Evolutionary conservation across 2,329 filamentous ascomycete species (phyloP), one percentile per base, ranked within the genome.

Genomic region (Sphaerulina musiva): DNA sequence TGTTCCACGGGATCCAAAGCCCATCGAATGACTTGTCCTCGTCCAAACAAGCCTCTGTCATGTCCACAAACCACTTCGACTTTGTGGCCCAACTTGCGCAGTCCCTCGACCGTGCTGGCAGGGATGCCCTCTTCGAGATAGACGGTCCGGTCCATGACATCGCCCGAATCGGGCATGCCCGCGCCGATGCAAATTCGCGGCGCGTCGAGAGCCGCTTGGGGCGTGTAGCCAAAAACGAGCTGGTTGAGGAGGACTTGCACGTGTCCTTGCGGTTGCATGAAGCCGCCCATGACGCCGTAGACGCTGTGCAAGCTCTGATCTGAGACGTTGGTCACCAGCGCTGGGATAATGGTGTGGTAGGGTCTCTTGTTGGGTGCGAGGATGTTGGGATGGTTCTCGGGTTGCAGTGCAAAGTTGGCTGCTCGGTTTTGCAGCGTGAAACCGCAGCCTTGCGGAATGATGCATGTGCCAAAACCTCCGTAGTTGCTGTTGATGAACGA

Each of bases 401-500:
- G 66, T 23, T 80, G 73, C 0, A 98, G 79, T 1, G 79, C 82
- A 73, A 98, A 97, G 69, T 92, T 93, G 39, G 86, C 84, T 6
- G 88, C 93, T 2, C 93, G 88, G 76, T 95, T 96, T 69, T 98
- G 93, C 17, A 98, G 80, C 0, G 89, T 92, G 74, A 97, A 97
- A 6, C 92, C 92, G 69, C 89, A 95, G 6, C 85, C 88, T 41
- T 78, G 74, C 17, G 93, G 92, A 48, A 98, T 83, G 67, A 97
- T 95, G 61, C 76, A 79, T 0, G 89, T 93, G 49, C 93, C 93
- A 70, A 97, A 92, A 0, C 89, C 89, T 52, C 80, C 84, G 72
- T 91, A 97, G 76, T 92, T 95, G 72, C 86, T 91, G 78, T 95
- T 97, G 76, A 97, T 97, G 74, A 97, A 96, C 20, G 87, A 93